phyloP scores from a whole-genome alignment of 2,329 filamentous ascomycete species.

The Botrytis fabae region DNA sequence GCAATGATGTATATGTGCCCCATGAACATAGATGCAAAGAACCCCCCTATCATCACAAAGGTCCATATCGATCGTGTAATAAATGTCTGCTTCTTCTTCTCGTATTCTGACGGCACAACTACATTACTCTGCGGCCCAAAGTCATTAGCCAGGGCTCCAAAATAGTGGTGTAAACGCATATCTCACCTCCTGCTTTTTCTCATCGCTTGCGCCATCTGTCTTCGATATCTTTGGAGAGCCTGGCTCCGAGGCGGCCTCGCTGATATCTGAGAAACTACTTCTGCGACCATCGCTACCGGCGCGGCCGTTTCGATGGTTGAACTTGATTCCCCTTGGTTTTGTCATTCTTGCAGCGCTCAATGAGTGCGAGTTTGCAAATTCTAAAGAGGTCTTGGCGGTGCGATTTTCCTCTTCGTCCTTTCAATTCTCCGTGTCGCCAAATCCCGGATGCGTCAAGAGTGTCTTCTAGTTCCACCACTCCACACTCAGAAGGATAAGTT shows the following conservation, averaged over 20 bases:
- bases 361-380: constrained; percentile 22
- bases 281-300: constrained; percentile 49
- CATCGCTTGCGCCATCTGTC: constrained; percentile 42
- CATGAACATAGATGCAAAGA: constrained; percentile 90
- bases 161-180: background rate
- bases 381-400: constrained; percentile 15
- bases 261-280: constrained; percentile 70
- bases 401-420: constrained; percentile 17
- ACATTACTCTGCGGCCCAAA: constrained; percentile 27
- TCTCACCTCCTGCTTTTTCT: constrained; percentile 15
- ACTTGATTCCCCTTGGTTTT: constrained; percentile 55
- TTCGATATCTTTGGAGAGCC: constrained; percentile 36
- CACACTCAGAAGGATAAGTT: background rate
- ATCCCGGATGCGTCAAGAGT: constrained; percentile 14
- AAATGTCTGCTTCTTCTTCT: constrained; percentile 99
- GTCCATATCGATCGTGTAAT: constrained; percentile 97
- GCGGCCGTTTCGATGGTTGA: constrained; percentile 44
- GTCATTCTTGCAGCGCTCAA: constrained; percentile 41
- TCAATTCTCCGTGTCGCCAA: constrained; percentile 12
- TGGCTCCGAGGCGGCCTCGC: constrained; percentile 55
- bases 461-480: background rate
- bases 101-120: constrained; percentile 67
- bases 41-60: constrained; percentile 91
- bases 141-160: constrained; percentile 30
- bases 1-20: constrained; percentile 97